Percentiles rank a stretch among this genome's conserved stretches.
phyloP scores from a whole-genome alignment of 179 eudicot genomes.

The Patellifolia procumbens region DNA sequence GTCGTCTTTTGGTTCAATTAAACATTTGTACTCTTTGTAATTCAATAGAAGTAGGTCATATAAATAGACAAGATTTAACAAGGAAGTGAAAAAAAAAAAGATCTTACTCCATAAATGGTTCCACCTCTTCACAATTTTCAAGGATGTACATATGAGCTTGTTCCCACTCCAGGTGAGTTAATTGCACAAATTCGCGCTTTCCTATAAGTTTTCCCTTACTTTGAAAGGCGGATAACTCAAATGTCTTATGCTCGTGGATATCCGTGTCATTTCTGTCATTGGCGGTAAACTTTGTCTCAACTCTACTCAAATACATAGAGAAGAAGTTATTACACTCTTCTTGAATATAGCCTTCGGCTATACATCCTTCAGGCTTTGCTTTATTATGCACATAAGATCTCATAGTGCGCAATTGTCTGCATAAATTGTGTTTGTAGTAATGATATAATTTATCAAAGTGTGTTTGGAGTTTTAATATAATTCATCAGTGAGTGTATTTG shows the following conservation, averaged over 20 bases:
- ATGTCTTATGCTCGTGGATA: too few species aligned
- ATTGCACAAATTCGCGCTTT: too few species aligned
- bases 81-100: too few species aligned
- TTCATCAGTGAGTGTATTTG: too few species aligned
- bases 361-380: too few species aligned
- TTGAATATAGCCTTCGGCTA: neutral
- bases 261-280: neutral
- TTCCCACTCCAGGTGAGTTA: neutral
- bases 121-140: neutral
- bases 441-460: too few species aligned
- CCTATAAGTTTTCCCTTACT: too few species aligned
- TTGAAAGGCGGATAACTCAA: too few species aligned
- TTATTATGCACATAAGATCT: too few species aligned
- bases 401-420: too few species aligned
- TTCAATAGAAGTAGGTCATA: neutral
- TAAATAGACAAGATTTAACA: neutral
- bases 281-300: neutral
- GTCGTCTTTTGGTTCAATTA: neutral
- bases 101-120: neutral
- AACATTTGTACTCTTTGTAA: neutral
- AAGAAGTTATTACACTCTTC: neutral
- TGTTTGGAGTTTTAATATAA: too few species aligned
- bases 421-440: too few species aligned
- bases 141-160: neutral
- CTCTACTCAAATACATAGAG: slow-evolving; percentile 5